phyloP scores from a whole-genome alignment of 352 stramenopile genomes.

The Globisporangium spinosum region DNA sequence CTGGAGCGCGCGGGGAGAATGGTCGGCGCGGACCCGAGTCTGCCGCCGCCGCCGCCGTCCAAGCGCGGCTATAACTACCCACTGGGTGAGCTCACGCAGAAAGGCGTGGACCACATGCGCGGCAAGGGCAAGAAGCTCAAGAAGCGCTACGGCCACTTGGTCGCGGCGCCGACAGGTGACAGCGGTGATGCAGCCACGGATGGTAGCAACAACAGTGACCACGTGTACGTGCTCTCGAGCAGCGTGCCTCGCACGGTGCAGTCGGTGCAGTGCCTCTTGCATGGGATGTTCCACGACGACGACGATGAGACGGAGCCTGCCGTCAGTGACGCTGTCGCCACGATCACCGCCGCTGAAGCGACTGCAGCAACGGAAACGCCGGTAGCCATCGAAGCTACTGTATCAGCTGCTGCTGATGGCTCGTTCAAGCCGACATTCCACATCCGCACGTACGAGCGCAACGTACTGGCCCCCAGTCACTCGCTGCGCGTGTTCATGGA shows the following conservation, averaged over 20 bases:
- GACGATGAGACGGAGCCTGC: constrained; percentile 8
- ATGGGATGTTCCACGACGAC: constrained; percentile 61
- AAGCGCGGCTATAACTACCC: constrained; percentile 39
- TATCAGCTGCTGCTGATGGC: neutral
- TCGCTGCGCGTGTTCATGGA: constrained; percentile 67
- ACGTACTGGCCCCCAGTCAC: constrained; percentile 58
- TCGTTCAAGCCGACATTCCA: constrained; percentile 33
- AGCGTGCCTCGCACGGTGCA: constrained; percentile 71
- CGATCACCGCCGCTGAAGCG: neutral
- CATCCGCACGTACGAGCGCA: constrained; percentile 62
- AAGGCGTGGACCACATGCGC: constrained; percentile 70
- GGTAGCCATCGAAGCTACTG: neutral
- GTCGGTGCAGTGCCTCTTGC: constrained; percentile 70
- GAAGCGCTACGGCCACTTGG: constrained; percentile 40
- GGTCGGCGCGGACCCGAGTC: constrained; percentile 41
- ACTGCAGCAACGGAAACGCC: constrained; percentile 3
- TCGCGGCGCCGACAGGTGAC: constrained; percentile 12
- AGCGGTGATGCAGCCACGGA: neutral
- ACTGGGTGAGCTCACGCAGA: constrained; percentile 57
- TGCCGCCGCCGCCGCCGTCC: constrained; percentile 42
- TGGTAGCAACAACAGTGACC: constrained; percentile 20
- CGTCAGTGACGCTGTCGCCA: neutral
- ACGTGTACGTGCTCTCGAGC: constrained; percentile 77
- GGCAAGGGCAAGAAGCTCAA: constrained; percentile 48
- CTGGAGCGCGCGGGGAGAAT: constrained; percentile 43